Conservation (phyloP, 2,329 filamentous ascomycete genomes). For the Fusarium sambucinum region DNA sequence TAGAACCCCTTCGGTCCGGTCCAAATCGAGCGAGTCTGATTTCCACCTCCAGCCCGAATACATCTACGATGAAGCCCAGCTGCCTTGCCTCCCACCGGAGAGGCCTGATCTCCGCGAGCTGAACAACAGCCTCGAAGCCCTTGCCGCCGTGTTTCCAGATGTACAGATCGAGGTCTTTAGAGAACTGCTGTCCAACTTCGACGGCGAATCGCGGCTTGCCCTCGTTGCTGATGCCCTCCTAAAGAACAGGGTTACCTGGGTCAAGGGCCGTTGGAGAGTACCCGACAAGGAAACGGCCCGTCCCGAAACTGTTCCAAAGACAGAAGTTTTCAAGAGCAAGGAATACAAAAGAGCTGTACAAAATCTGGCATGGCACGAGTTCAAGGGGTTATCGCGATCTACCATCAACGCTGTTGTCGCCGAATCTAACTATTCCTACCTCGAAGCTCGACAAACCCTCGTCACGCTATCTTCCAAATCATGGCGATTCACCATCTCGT, state of each 20-base stretch:
- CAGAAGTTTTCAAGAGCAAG: conserved; percentile 75
- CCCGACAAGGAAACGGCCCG: conserved; percentile 53
- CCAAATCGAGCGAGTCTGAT: conserved; percentile 49
- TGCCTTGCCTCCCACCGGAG: conserved; percentile 62
- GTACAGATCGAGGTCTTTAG: conserved; percentile 86
- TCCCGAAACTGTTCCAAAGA: conserved; percentile 60
- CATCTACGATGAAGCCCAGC: conserved; percentile 68
- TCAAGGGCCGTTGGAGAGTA: conserved; percentile 74
- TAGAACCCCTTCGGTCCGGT: conserved; percentile 51
- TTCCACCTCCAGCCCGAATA: conserved; percentile 56
- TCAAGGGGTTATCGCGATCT: conserved; percentile 78
- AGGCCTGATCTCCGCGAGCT: conserved; percentile 74
- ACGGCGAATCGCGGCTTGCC: conserved; percentile 80
- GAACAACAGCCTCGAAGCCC: conserved; percentile 75
- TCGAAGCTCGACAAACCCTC: conserved; percentile 76
- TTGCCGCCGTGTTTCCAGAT: conserved; percentile 81
- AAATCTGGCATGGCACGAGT: conserved; percentile 77
- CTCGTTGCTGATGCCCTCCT: conserved; percentile 82
- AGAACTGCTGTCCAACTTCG: conserved; percentile 81
- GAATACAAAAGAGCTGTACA: conserved; percentile 78
- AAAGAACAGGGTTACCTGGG: conserved; percentile 77
- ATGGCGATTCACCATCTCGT: conserved; percentile 80
- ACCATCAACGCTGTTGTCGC: conserved; percentile 83
- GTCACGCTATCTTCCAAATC: conserved; percentile 77
- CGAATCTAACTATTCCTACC: conserved; percentile 84